phyloP scores from a whole-genome alignment of 257 asterid species.

The Solanum chaucha region DNA sequence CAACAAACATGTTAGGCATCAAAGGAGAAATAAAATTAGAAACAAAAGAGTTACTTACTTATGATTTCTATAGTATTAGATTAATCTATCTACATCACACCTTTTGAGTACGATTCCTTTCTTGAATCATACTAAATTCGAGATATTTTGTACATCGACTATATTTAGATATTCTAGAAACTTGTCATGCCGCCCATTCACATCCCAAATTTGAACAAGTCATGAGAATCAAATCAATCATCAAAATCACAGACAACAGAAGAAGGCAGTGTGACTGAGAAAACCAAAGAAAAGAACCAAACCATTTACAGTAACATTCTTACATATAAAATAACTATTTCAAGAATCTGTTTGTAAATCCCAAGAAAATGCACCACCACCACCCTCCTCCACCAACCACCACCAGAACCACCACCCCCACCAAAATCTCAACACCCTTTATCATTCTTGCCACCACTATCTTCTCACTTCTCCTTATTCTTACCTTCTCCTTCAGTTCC shows the following conservation, averaged over 20 bases:
- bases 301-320: background rate
- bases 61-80: no score
- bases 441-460: conserved; percentile 28
- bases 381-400: conserved; percentile 8
- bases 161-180: background rate
- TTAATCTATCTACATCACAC: background rate
- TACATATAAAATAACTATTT: background rate
- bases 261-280: background rate
- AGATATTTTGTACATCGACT: no score
- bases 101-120: background rate
- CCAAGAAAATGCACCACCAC: conserved; percentile 12
- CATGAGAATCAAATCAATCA: background rate
- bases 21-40: background rate
- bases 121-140: background rate
- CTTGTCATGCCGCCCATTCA: background rate
- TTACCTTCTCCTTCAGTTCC: conserved; percentile 33
- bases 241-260: background rate
- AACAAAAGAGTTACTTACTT: background rate
- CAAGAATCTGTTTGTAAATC: background rate
- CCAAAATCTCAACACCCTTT: conserved; percentile 15
- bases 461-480: conserved; percentile 48
- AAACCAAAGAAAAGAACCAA: background rate
- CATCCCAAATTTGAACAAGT: background rate
- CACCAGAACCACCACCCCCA: background rate
- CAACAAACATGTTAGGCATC: background rate